Evolutionary conservation across 768 basidiomycete genomes (phyloP), one percentile per base, ranked within the genome.

Genomic region (Pleurotus ostreatus): DNA sequence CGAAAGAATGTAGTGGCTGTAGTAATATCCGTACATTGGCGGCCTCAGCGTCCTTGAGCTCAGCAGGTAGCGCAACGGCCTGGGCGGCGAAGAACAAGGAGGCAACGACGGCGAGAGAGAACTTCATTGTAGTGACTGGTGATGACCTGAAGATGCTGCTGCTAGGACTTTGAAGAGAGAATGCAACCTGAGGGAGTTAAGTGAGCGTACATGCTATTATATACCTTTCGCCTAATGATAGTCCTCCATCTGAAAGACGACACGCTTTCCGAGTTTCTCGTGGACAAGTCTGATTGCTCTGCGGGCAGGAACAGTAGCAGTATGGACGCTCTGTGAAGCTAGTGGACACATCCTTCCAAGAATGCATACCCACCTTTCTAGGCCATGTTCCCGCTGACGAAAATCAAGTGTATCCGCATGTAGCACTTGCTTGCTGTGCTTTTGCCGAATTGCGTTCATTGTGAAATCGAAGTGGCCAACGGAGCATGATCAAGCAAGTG

Each of bases 21-120:
- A 15, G 0, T 3, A 47, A 18, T 16, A 34, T n/a, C 16, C 51
- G 8, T 41, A 53, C 51, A 40, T 53, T 39, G 15, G 37, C 39
- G 23, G 39, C 18, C n/a, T 53, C 48, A n/a, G 46, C 46, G 8
- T 34, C 30, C 43, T 44, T 44, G 38, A 22, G 30, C 48, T 49
- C 51, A 20, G 51, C 37, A 39, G 51, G 51, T n/a, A 53, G 51
- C 9, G 51, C 39, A 30, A 23, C 51, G 39, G 51, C 51, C 41
- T 16, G 18, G 23, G 51, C 39, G 41, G 39, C 51, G 37, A 53
- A 16, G 51, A 53, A 53, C 37, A 53, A 37, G 51, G 51, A 53
- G 20, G 37, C 51, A 23, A 53, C 51, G 39, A 23, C 18, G 39
- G 51, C 51, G 18, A 53, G 23, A 25, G 51, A 53, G 51, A 53